Base-by-base conservation (phyloP, 768 basidiomycete genomes). In the Austroboletus festivus region DNA sequence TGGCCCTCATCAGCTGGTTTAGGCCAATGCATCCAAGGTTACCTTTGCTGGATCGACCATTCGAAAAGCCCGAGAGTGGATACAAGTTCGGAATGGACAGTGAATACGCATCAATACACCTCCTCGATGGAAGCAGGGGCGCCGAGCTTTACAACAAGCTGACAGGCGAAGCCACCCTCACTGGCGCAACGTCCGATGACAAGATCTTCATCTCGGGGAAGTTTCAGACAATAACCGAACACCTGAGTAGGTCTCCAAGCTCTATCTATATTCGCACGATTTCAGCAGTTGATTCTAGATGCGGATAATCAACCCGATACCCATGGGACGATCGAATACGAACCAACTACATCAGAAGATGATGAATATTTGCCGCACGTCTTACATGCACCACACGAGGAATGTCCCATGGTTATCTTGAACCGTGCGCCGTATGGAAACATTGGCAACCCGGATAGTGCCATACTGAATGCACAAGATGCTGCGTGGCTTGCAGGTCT, bases 401-500 rank as follows among this genome's bases (percentile, higher is more conserved):
- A 77, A 33, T 74, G 81, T 56, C 85, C 84, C 3, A 85, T 87
- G 44, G 83, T 76, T 4, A 71, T 87, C 68, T 77, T 83, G 47
- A 83, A 80, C 64, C 76, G 85, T 34, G 72, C 73, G 40, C 83
- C 83, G 0, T 75, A 76, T 53, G 85, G 82, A 46, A 75, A 72
- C 42, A 73, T 77, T 11, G 74, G 74, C n/a, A 75, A 73, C 58
- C 56, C 59, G 2, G 59, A 55, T 4, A 64, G 71, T 18, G 63
- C 62, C 44, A 68, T 77, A 46, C 67, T 75, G 30, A 73, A 75
- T 72, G 79, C 84, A 3, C 85, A 87, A 62, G 81, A 84, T 50
- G 75, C 75, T 8, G 83, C 84, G 5, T 86, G 83, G 83, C 72
- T 87, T 34, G 78, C 81, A 19, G 85, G 73, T 3, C 71, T 86